Conservation (phyloP, 257 asterid genomes). For the Dorcoceras hygrometricum region DNA sequence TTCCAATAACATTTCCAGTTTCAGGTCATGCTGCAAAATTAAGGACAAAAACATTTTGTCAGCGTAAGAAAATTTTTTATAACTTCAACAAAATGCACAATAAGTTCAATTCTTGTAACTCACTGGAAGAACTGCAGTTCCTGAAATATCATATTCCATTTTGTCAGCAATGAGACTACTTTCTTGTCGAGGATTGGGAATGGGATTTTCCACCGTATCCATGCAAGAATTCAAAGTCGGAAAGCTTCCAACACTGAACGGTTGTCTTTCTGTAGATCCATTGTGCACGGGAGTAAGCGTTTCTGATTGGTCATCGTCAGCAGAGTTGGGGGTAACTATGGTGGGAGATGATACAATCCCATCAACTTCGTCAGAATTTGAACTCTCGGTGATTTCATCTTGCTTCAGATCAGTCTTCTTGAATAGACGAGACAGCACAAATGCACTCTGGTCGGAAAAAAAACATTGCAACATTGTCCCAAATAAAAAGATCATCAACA, state of each 20-base stretch:
- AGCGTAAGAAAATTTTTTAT: too few species aligned
- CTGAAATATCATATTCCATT: neutral
- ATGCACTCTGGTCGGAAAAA: slow-evolving; percentile 57
- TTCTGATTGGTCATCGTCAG: slow-evolving; percentile 51
- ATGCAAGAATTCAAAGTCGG: slow-evolving; percentile 23
- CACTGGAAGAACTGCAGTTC: slow-evolving; percentile 44
- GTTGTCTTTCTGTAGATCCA: slow-evolving; percentile 28
- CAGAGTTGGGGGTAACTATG: slow-evolving; percentile 32
- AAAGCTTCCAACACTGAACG: slow-evolving; percentile 29
- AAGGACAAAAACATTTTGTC: neutral
- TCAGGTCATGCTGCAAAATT: slow-evolving; percentile 47
- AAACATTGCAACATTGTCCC: neutral
- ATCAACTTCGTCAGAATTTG: slow-evolving; percentile 50
- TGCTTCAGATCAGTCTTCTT: slow-evolving; percentile 63
- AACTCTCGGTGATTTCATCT: slow-evolving; percentile 48
- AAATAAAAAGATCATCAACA: too few species aligned
- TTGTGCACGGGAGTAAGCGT: slow-evolving; percentile 36
- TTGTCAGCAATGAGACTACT: neutral
- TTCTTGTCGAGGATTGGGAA: neutral
- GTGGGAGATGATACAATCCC: slow-evolving; percentile 46
- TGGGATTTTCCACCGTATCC: neutral
- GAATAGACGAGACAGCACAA: slow-evolving; percentile 84
- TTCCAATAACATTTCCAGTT: slow-evolving; percentile 50
- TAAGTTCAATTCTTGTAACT: slow-evolving; percentile 28
- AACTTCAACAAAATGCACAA: neutral